Base-by-base conservation (phyloP, 352 stramenopile species). In the Phytophthora aleatoria region DNA sequence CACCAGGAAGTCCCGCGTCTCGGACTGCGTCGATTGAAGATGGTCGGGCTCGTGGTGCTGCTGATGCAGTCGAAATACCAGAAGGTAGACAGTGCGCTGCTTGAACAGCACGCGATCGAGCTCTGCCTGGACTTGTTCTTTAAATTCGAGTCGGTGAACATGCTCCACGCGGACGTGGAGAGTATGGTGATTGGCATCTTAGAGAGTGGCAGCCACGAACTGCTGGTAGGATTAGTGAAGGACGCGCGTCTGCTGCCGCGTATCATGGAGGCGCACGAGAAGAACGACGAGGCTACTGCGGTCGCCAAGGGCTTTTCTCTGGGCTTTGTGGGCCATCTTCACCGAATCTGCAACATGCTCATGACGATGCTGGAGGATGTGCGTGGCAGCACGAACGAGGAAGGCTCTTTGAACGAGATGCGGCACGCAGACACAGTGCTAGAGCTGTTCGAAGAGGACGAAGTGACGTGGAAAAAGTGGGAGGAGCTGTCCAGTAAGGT, bases 291-390 rank as follows among this genome's bases (percentile, higher is more conserved):
- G 47, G 84, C 77, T 11, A 77, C 76, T 2, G 73, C 76, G 42
- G 66, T 74, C 42, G 71, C 79, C 2, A 87, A 88, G 50, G 83
- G 81, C 2, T 90, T 85, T 62, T 89, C 86, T 10, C 69, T 92
- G n/a, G 87, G 87, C 20, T 96, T 78, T 51, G 76, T 96, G 38
- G 87, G 87, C 1, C 85, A 96, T 56, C 70, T 96, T 27, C 80
- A 93, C 55, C 85, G 86, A 38, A 94, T 96, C 39, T 92, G 81
- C 67, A 92, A 93, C 69, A 91, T 91, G 82, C 85, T 95, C 30
- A 83, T 93, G 61, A 90, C 78, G 10, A 79, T 95, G 52, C 67
- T 83, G 4, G 85, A 95, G 36, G 87, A 95, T 41, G 73, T 89
- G 26, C 84, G 81, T 41, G 84, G 86, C 20, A 83, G 76, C 24